Conservation (phyloP, 805 yeast genomes). For the Suhomyces kilbournensis region DNA sequence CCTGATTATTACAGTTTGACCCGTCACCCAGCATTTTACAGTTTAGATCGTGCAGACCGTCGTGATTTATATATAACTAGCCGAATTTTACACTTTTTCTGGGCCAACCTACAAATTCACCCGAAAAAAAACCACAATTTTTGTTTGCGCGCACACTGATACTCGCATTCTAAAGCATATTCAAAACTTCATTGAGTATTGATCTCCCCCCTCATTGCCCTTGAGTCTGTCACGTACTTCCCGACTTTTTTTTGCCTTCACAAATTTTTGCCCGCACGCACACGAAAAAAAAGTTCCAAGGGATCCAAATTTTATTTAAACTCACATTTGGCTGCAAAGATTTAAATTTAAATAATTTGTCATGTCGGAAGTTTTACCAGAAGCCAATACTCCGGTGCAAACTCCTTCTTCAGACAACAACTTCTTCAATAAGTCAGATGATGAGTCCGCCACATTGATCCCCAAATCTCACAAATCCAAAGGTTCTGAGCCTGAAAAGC, state of each 20-base stretch:
- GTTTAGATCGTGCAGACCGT: slow-evolving; percentile 4
- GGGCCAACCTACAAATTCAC: slow-evolving; percentile 2
- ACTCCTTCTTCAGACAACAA: slow-evolving; percentile 33
- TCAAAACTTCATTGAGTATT: not conserved
- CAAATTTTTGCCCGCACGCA: slow-evolving; percentile 1
- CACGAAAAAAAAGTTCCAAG: not conserved
- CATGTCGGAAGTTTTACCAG: slow-evolving; percentile 31
- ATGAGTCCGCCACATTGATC: slow-evolving; percentile 9
- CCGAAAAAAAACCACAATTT: not conserved
- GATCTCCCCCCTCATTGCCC: not conserved
- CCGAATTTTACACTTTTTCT: slow-evolving; percentile 6
- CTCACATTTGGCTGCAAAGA: slow-evolving; percentile 3
- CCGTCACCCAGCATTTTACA: not conserved
- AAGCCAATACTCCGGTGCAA: slow-evolving; percentile 38
- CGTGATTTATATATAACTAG: slow-evolving; percentile 5
- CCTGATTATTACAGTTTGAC: not conserved
- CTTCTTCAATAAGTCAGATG: slow-evolving; percentile 22
- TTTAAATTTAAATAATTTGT: not conserved
- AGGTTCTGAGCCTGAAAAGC: slow-evolving; percentile 29
- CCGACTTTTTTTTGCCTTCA: not conserved
- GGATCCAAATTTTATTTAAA: slow-evolving; percentile 1
- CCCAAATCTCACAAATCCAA: slow-evolving; percentile 4
- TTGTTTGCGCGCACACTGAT: slow-evolving; percentile 3
- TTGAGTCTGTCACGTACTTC: not conserved
- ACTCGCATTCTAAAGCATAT: not conserved